Evolutionary conservation across 2,329 filamentous ascomycete genomes (phyloP), one percentile per base, ranked within the genome.

Genomic region (Talaromyces sp.): DNA sequence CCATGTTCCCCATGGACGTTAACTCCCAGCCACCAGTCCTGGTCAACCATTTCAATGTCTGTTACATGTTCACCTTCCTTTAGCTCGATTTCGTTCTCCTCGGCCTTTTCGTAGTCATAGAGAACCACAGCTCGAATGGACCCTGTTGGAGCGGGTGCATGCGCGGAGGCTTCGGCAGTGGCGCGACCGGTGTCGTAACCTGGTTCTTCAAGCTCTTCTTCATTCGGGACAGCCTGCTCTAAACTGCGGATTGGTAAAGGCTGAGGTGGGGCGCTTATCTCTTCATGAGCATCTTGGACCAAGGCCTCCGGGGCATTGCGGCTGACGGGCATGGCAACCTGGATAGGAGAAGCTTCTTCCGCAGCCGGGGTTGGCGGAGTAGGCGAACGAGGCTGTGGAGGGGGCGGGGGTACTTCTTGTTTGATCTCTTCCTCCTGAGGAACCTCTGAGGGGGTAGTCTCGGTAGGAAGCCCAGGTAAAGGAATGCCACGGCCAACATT

Each of bases 21-120:
- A 66, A 89, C 90, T 50, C 95, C 94, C 84, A 96, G 89, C 94
- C 94, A 99, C 94, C 94, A 99, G 72, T 99, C 93, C 56, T 95
- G 89, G 68, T 97, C 94, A 2, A 99, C 91, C 90, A 95, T 95
- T 64, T 97, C 91, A 69, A 99, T 96, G 72, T 96, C 88, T 26
- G 85, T 92, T 41, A 99, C 88, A 65, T 88, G 85, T 69, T 97
- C 90, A 64, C 92, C 92, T 76, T 99, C 94, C 27, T 85, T 82
- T 19, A 99, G 83, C 65, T 96, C 92, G 60, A 99, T 85, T 77
- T 99, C 94, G 70, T 99, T 99, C 66, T 96, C 92, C 75, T 99
- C 94, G 1, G 92, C 92, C 78, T 95, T 97, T 69, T 97, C 93
- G 71, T 99, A 99, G 72, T 99, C 94, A 73, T 94, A 99, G 69